A percentile compares a stretch with the other conserved stretches of the same genome.
These are phyloP conservation scores for Austropuccinia psidii DNA, from an alignment of 1,284 basidiomycete species.

Conservation along the genomic window DNA sequence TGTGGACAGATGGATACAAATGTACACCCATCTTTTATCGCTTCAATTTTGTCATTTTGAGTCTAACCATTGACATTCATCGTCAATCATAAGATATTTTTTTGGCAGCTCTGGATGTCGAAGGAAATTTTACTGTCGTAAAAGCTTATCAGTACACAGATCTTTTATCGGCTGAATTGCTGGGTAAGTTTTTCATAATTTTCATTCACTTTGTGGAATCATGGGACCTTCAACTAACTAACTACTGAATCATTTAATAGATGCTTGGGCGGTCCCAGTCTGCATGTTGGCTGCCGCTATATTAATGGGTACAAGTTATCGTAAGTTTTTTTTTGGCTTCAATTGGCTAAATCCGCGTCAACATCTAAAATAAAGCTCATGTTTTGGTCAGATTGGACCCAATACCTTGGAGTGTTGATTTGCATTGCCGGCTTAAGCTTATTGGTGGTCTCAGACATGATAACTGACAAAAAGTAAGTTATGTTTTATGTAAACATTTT, in stretches of 20 bases:
- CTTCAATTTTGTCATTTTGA: not conserved
- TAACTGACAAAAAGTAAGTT: constrained; percentile 42
- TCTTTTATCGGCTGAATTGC: constrained; percentile 72
- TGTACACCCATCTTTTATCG: not conserved
- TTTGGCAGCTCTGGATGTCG: constrained; percentile 51
- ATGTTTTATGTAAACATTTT: too few species aligned
- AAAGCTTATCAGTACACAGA: constrained; percentile 82
- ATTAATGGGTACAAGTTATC: constrained; percentile 68
- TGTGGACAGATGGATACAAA: constrained; percentile 3
- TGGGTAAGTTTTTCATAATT: constrained; percentile 60
- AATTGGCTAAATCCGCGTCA: constrained; percentile 22
- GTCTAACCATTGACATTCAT: constrained; percentile 34
- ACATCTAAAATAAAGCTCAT: not conserved
- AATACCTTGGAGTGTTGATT: constrained; percentile 59
- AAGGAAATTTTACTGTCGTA: constrained; percentile 73
- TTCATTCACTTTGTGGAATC: not conserved
- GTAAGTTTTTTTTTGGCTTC: constrained; percentile 59
- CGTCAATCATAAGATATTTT: constrained; percentile 5
- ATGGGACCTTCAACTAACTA: not conserved
- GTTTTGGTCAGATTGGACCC: constrained; percentile 20
- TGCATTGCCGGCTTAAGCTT: constrained; percentile 67
- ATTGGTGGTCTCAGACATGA: constrained; percentile 59
- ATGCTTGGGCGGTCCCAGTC: constrained; percentile 72
- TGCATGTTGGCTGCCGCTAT: constrained; percentile 72
- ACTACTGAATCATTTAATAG: not conserved